phyloP scores from a whole-genome alignment of 148 eudicot species.

The Pharnaceum exiguum region DNA sequence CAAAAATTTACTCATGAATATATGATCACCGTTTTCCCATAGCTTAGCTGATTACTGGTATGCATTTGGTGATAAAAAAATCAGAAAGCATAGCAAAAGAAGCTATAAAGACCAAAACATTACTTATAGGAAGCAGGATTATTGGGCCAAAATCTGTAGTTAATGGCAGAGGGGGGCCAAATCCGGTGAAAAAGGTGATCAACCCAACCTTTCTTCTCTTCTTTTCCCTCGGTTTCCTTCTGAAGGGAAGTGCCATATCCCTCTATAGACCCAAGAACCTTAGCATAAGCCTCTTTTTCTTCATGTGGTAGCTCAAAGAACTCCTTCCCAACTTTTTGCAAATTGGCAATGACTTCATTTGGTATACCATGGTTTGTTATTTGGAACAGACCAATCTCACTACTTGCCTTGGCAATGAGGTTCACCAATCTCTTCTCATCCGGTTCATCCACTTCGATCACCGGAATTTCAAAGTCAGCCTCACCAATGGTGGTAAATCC shows the following conservation, averaged over 20 bases:
- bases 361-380: constrained; percentile 65
- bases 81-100: too few relatives aligned
- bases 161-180: constrained; percentile 37
- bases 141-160: constrained; percentile 39
- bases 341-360: constrained; percentile 29
- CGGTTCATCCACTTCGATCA: constrained; percentile 32
- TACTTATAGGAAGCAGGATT: constrained; percentile 34
- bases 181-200: constrained; percentile 46
- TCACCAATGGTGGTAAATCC: constrained; percentile 36
- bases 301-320: constrained; percentile 58
- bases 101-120: not conserved
- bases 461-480: constrained; percentile 42
- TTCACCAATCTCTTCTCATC: constrained; percentile 26
- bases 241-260: constrained; percentile 46
- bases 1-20: too few relatives aligned
- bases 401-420: constrained; percentile 33
- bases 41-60: too few relatives aligned
- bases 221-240: constrained; percentile 29
- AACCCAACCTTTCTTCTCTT: constrained; percentile 48
- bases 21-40: too few relatives aligned
- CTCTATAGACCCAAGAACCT: constrained; percentile 24
- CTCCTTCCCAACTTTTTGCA: constrained; percentile 51
- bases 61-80: too few relatives aligned
- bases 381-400: constrained; percentile 60
- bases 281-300: constrained; percentile 39